Conservation (phyloP, 1,139 yeast species). For the Saccharomyces hybrid region DNA sequence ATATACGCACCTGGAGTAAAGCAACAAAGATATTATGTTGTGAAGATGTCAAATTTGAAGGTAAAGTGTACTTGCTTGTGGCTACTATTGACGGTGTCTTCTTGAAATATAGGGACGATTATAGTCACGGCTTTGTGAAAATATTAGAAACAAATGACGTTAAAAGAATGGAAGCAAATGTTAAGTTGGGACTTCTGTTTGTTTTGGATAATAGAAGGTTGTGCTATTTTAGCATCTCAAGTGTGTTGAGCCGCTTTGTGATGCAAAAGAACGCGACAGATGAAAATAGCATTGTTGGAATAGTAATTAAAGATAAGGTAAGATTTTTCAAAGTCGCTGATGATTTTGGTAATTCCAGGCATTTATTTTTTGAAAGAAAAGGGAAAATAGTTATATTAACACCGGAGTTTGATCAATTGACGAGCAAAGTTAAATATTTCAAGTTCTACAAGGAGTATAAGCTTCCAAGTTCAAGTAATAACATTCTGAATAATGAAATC, state of each 20-base stretch:
- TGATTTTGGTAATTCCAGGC: conserved; percentile 52
- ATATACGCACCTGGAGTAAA: too few species aligned
- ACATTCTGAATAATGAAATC: conserved; percentile 47
- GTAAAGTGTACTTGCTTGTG: conserved; percentile 23
- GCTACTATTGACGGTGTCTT: conserved; percentile 33
- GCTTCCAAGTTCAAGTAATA: conserved; percentile 31
- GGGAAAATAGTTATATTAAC: conserved; percentile 31
- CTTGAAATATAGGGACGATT: conserved; percentile 31
- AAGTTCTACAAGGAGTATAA: conserved; percentile 41
- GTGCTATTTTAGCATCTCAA: conserved; percentile 52
- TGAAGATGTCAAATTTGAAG: conserved; percentile 38
- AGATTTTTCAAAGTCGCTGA: conserved; percentile 53
- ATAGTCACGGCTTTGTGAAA: conserved; percentile 38
- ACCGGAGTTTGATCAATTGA: conserved; percentile 46
- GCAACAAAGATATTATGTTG: conserved; percentile 40
- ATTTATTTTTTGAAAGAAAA: conserved; percentile 47
- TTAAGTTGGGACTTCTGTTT: conserved; percentile 50
- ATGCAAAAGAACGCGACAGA: too few species aligned
- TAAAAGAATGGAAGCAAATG: conserved; percentile 54
- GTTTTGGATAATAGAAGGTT: conserved; percentile 54
- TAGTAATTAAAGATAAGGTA: conserved; percentile 35
- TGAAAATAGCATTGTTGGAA: conserved; percentile 32
- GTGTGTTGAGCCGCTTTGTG: too few species aligned
- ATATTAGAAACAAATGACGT: conserved; percentile 50
- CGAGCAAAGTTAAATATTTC: conserved; percentile 46